phyloP scores from a whole-genome alignment of 352 stramenopile genomes.

The Phytophthora capsici region DNA sequence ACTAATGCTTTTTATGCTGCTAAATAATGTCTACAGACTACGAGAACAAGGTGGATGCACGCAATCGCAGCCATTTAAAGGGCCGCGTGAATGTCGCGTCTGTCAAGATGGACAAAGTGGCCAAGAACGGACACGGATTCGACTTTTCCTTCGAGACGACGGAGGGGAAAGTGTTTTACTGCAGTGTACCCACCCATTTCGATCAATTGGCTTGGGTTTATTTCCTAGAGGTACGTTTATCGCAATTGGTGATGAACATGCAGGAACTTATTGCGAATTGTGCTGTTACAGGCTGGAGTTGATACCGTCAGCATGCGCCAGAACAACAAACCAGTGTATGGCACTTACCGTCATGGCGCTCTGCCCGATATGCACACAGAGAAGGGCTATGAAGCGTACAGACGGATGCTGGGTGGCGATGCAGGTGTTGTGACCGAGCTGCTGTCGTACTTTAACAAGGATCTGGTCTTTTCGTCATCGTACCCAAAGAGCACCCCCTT shows the following conservation, averaged over 20 bases:
- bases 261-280: background rate
- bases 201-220: conserved; percentile 88
- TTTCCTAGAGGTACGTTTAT: conserved; percentile 69
- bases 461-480: conserved; percentile 85
- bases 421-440: conserved; percentile 61
- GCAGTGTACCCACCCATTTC: conserved; percentile 78
- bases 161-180: conserved; percentile 88
- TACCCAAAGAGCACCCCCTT: conserved; percentile 85
- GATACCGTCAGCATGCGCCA: conserved; percentile 84
- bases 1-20: too few species aligned
- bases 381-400: conserved; percentile 80
- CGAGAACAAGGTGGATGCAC: conserved; percentile 89
- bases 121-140: conserved; percentile 81
- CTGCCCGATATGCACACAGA: conserved; percentile 82
- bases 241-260: background rate
- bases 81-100: conserved; percentile 81
- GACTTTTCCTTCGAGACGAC: conserved; percentile 88
- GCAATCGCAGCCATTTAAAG: conserved; percentile 87
- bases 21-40: conserved; percentile 59
- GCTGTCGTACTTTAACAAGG: conserved; percentile 90
- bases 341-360: conserved; percentile 71
- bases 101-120: conserved; percentile 79
- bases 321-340: conserved; percentile 86
- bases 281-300: conserved; percentile 50
- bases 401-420: conserved; percentile 68